Conservation (phyloP, 2,329 filamentous ascomycete species). For the Penicillium sp. region DNA sequence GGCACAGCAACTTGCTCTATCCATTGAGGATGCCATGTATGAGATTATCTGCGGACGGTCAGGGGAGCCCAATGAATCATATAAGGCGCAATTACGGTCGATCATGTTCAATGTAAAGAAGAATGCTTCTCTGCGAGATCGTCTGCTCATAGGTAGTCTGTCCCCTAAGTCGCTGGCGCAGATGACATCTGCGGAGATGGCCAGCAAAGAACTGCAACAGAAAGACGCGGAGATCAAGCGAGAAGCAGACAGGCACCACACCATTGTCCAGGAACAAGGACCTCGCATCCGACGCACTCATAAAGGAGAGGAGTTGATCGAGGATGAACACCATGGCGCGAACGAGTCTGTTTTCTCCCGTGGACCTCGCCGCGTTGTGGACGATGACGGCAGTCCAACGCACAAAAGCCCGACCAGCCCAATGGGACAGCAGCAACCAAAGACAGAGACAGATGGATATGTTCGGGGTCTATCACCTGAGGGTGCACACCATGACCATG, state of each 20-base stretch:
- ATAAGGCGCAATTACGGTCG: constrained; percentile 66
- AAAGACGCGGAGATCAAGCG: constrained; percentile 56
- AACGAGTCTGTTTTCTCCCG: constrained; percentile 50
- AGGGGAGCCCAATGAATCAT: constrained; percentile 55
- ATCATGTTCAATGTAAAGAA: constrained; percentile 85
- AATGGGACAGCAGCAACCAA: constrained; percentile 19
- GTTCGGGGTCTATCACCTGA: constrained; percentile 73
- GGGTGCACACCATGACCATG: constrained; percentile 43
- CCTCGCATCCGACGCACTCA: constrained; percentile 85
- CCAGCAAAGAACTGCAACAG: constrained; percentile 80
- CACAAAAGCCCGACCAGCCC: constrained; percentile 31
- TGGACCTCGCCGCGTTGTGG: constrained; percentile 44
- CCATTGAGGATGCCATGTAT: constrained; percentile 71
- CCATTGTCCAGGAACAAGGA: constrained; percentile 71
- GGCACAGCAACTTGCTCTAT: constrained; percentile 68
- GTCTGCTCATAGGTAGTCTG: constrained; percentile 70
- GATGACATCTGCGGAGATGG: constrained; percentile 89
- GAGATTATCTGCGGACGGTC: constrained; percentile 50
- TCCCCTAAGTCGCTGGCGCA: constrained; percentile 73
- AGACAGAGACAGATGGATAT: constrained; percentile 51
- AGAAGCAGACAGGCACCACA: constrained; percentile 63
- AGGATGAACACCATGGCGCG: constrained; percentile 61
- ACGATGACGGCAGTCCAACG: constrained; percentile 30
- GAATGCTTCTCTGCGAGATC: constrained; percentile 73
- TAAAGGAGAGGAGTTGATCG: constrained; percentile 89